Evolutionary conservation across 306 rosid genomes (phyloP), one percentile per base, ranked within the genome.

Genomic region (Prunus mira): DNA sequence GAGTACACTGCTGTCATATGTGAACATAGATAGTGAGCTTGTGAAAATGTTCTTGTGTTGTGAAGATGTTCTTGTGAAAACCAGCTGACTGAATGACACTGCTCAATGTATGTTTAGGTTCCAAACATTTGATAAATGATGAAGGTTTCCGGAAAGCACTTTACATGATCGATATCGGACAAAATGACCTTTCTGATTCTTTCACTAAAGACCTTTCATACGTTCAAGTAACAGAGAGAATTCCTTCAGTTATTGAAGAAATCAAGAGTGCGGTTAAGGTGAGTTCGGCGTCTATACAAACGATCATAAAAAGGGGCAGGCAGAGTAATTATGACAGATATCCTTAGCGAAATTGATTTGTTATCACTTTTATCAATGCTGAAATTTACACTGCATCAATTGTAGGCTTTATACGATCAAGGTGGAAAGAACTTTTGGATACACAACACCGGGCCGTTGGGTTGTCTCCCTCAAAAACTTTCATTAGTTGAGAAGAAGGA

Each of bases 361-460:
- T 67, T 41, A 12, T 25, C 27, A 22, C 15, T 22, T 30, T 12
- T 54, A 30, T 24, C 64, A 34, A 2, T 15, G 51, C 20, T 7
- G 57, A 3, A 34, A 41, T 54, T 27, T 38, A 25, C 41, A 24
- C 18, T 7, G 7, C 55, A 61, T 62, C 34, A 68, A 63, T 25
- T 86, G 79, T 84, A 94, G 98, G 68, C 72, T 63, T 76, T 95
- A 72, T 87, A 95, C 55, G 85, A 88, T 49, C 76, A 82, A 75
- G 98, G 98, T 45, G 98, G 91, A 63, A 86, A 97, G 83, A 95
- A 95, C 57, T 95, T 95, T 81, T 95, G 98, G 97, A 54, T 95
- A 67, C 98, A 95, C 84, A 95, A 92, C 80, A 92, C 97, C 1
- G 98, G 98, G 24, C 98, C 98, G 6, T 74, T 90, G 61, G 98